phyloP scores from a whole-genome alignment of 140 eudicot genomes.

The Senecio squalidus region DNA sequence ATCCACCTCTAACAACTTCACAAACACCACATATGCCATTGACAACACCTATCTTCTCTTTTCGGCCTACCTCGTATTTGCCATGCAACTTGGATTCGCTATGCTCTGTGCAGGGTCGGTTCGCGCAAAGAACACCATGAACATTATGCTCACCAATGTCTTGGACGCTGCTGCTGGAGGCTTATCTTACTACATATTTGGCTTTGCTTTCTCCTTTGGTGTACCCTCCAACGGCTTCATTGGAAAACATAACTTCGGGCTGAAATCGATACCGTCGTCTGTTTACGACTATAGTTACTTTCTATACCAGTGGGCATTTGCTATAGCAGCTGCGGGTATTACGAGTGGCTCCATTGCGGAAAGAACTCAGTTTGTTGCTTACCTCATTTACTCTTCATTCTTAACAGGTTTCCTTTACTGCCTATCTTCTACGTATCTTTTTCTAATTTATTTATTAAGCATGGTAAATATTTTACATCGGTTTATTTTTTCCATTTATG shows the following conservation, averaged over 20 bases:
- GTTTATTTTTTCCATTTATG: no score
- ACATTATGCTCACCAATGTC: constrained; percentile 76
- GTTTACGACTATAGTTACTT: constrained; percentile 49
- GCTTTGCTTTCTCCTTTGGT: constrained; percentile 67
- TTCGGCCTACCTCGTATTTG: constrained; percentile 70
- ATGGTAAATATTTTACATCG: not conserved
- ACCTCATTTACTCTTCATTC: constrained; percentile 63
- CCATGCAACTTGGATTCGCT: constrained; percentile 80
- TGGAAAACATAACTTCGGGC: constrained; percentile 51
- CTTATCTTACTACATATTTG: constrained; percentile 52
- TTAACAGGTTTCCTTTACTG: constrained; percentile 29
- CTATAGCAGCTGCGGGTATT: constrained; percentile 70
- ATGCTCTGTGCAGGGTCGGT: constrained; percentile 79
- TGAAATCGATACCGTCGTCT: constrained; percentile 28
- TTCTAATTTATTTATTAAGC: not conserved
- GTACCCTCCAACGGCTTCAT: constrained; percentile 48
- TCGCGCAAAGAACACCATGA: constrained; percentile 74
- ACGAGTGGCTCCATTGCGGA: constrained; percentile 71
- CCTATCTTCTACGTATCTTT: not conserved
- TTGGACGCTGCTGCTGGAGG: constrained; percentile 79
- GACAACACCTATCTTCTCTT: constrained; percentile 65
- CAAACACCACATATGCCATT: constrained; percentile 43
- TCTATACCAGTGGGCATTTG: constrained; percentile 69
- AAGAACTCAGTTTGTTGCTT: constrained; percentile 69
- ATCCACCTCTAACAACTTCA: constrained; percentile 18